A percentile compares a stretch with the other conserved stretches of the same genome.
These are phyloP conservation scores for Zymoseptoria tritici DNA, from an alignment of 2,329 filamentous ascomycete genomes.

Conservation along the genomic window DNA sequence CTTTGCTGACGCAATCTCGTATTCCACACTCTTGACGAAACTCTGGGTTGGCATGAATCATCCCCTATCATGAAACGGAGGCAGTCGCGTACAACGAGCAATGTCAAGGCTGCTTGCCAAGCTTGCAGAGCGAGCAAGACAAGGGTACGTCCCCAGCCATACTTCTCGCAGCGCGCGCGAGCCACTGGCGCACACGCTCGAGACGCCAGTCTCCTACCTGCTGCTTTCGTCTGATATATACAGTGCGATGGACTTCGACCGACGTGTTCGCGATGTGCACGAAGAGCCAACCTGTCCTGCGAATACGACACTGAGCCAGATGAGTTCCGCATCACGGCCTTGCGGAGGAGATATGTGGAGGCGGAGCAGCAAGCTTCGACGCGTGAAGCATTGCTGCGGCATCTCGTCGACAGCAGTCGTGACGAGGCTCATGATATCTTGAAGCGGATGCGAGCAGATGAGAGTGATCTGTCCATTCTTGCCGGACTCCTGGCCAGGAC, in stretches of 20 bases:
- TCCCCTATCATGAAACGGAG: neutral
- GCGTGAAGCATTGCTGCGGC: constrained; percentile 2
- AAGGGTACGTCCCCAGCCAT: constrained; percentile 3
- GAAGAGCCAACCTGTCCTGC: neutral
- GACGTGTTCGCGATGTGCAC: constrained; percentile 4
- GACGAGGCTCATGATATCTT: constrained; percentile 4
- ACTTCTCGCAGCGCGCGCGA: too few relatives aligned
- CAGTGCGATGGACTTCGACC: constrained; percentile 11
- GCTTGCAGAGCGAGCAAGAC: constrained; percentile 8
- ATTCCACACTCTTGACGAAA: neutral
- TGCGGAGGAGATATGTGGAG: constrained; percentile 6
- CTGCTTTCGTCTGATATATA: neutral
- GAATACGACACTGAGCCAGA: constrained; percentile 10
- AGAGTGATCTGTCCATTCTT: constrained; percentile 3
- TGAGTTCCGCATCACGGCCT: constrained; percentile 8
- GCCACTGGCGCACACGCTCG: too few relatives aligned
- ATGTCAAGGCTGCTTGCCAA: constrained; percentile 10
- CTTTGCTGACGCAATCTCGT: neutral
- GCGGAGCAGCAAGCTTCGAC: constrained; percentile 2
- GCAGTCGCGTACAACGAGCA: neutral
- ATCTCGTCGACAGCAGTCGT: constrained; percentile 2
- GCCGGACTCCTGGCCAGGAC: neutral
- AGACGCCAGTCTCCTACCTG: too few relatives aligned
- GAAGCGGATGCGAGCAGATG: constrained; percentile 4
- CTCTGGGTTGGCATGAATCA: neutral